phyloP scores from a whole-genome alignment of 192 early-diverging fungal genomes.

The Coemansia sp. region DNA sequence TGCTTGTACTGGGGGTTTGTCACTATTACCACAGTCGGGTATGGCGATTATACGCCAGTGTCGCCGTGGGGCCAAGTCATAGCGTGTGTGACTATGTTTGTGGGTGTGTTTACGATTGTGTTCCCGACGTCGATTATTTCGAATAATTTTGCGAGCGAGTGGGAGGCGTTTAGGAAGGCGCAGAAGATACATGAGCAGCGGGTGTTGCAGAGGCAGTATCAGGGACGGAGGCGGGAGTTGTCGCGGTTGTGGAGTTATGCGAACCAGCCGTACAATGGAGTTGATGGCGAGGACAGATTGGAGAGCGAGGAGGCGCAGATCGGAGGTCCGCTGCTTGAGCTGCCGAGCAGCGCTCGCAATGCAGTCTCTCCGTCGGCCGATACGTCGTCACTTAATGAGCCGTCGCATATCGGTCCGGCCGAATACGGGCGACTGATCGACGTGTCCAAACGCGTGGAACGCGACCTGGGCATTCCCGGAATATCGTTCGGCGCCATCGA shows the following conservation, averaged over 20 bases:
- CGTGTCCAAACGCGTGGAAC: constrained; percentile 30
- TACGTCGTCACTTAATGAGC: background rate
- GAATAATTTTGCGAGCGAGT: constrained; percentile 58
- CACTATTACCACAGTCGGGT: constrained; percentile 59
- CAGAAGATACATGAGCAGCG: constrained; percentile 40
- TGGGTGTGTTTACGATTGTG: constrained; percentile 59
- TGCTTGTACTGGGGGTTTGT: constrained; percentile 58
- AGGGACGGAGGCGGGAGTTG: constrained; percentile 27
- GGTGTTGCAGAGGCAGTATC: constrained; percentile 26
- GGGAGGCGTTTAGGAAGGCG: constrained; percentile 50
- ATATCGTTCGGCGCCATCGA: constrained; percentile 20
- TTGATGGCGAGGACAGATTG: background rate
- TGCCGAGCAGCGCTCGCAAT: background rate
- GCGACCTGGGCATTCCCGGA: constrained; percentile 41
- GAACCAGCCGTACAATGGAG: constrained; percentile 14
- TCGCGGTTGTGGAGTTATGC: constrained; percentile 26
- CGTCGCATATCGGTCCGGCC: constrained; percentile 27
- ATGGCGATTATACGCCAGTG: constrained; percentile 57
- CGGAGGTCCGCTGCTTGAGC: background rate
- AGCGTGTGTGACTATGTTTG: constrained; percentile 54
- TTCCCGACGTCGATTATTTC: constrained; percentile 61
- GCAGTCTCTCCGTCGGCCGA: background rate
- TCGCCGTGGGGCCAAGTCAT: constrained; percentile 55
- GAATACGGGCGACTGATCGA: constrained; percentile 37
- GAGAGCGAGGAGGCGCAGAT: constrained; percentile 7